Conservation (phyloP, 2,329 filamentous ascomycete species). For the Alternaria conjuncta region DNA sequence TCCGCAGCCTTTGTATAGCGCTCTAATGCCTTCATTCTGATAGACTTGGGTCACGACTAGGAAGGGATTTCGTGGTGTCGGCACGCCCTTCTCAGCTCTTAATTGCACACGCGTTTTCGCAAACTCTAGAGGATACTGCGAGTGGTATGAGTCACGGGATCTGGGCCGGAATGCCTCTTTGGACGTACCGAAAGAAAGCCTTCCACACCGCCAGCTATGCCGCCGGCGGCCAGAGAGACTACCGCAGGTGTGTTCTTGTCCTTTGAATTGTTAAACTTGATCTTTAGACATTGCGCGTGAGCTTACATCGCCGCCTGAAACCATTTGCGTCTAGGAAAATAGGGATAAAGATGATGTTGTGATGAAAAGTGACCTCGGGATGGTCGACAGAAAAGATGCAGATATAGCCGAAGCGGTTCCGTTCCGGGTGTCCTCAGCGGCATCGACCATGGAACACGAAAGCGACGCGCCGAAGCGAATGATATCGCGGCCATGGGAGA, state of each 20-base stretch:
- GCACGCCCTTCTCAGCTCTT: slow-evolving; percentile 51
- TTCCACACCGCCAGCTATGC: slow-evolving; percentile 50
- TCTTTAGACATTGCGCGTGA: not conserved
- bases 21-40: slow-evolving; percentile 61
- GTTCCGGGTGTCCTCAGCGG: slow-evolving; percentile 3
- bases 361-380: slow-evolving; percentile 12
- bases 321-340: slow-evolving; percentile 28
- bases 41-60: slow-evolving; percentile 63
- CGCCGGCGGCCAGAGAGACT: slow-evolving; percentile 48
- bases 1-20: slow-evolving; percentile 69
- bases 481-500: not conserved
- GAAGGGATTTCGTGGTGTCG: slow-evolving; percentile 64
- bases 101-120: slow-evolving; percentile 70
- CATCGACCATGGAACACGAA: not conserved
- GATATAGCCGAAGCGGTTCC: slow-evolving; percentile 5
- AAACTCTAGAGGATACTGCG: slow-evolving; percentile 68
- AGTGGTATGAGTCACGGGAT: slow-evolving; percentile 14
- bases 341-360: slow-evolving; percentile 18
- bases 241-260: slow-evolving; percentile 47
- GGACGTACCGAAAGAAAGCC: slow-evolving; percentile 43
- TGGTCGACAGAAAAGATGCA: slow-evolving; percentile 10
- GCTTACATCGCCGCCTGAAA: slow-evolving; percentile 39
- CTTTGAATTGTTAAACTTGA: slow-evolving; percentile 16
- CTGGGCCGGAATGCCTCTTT: not conserved
- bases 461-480: not conserved